These are phyloP conservation scores for Verticillium klebahnii DNA, from an alignment of 2,329 filamentous ascomycete genomes.

Conservation along the genomic window DNA sequence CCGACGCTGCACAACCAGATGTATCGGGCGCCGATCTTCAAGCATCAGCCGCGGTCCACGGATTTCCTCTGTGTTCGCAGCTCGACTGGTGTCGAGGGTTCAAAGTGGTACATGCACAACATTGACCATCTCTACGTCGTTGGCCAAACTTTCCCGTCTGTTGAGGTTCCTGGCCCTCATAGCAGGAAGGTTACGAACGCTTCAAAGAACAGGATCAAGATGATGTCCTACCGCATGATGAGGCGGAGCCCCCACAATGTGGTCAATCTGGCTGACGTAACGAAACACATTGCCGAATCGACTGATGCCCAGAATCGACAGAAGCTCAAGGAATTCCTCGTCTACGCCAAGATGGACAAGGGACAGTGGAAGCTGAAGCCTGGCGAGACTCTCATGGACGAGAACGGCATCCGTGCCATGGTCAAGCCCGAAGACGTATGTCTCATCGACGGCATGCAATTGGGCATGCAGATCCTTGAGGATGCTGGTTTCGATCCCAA, in stretches of 20 bases:
- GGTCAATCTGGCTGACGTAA: conserved; percentile 77
- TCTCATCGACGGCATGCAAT: conserved; percentile 92
- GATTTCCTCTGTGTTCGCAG: conserved; percentile 87
- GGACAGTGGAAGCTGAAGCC: conserved; percentile 75
- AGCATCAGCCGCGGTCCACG: conserved; percentile 68
- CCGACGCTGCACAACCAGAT: conserved; percentile 92
- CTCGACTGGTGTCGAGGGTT: conserved; percentile 72
- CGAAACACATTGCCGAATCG: conserved; percentile 85
- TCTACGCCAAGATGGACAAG: conserved; percentile 82
- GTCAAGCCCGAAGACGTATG: conserved; percentile 96
- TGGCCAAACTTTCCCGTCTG: conserved; percentile 86
- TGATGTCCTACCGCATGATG: conserved; percentile 88
- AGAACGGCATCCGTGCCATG: conserved; percentile 75
- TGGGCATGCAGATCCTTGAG: conserved; percentile 83
- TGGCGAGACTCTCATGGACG: conserved; percentile 72
- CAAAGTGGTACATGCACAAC: conserved; percentile 77
- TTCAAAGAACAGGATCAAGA: conserved; percentile 94
- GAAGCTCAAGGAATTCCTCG: conserved; percentile 94
- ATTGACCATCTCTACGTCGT: conserved; percentile 90
- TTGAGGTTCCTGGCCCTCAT: conserved; percentile 90
- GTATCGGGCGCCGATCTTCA: conserved; percentile 92
- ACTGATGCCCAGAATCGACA: conserved; percentile 94
- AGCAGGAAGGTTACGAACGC: conserved; percentile 93
- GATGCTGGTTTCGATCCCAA: conserved; percentile 80
- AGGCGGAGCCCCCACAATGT: conserved; percentile 66